Percentiles rank a stretch among this genome's conserved stretches.
Conservation (phyloP, 495 filamentous ascomycete species). For the Trichoderma gamsii region DNA sequence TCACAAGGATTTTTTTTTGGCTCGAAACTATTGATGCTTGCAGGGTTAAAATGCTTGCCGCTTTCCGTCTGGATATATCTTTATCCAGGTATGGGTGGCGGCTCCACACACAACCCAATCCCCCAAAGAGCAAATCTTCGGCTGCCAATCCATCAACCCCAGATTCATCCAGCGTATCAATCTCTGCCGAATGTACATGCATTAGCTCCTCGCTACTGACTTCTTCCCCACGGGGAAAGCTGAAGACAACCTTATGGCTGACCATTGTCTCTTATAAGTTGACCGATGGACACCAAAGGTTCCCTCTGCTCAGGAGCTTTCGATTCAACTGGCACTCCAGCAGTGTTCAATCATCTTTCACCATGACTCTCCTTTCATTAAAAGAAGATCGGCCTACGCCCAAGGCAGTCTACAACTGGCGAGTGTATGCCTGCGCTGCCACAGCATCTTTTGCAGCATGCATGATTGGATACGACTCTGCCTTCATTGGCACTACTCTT, state of each 20-base stretch:
- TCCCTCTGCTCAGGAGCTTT: neutral
- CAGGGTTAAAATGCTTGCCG: neutral
- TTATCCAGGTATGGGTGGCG: conserved; percentile 2
- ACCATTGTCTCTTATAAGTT: neutral
- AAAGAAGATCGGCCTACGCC: conserved; percentile 63
- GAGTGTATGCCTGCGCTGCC: conserved; percentile 55
- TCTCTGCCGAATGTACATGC: neutral
- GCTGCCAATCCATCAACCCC: neutral
- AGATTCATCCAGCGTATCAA: neutral
- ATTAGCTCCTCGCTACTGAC: neutral
- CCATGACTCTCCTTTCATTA: conserved; percentile 53
- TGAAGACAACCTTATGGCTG: neutral
- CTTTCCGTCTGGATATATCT: neutral
- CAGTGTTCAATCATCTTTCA: conserved; percentile 19
- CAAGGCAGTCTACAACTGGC: conserved; percentile 67
- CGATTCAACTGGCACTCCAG: neutral
- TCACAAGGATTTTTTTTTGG: neutral
- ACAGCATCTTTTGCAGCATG: conserved; percentile 64
- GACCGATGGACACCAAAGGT: neutral
- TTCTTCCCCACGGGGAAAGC: conserved; percentile 3
- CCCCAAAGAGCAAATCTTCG: neutral
- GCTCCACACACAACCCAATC: neutral
- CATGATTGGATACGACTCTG: conserved; percentile 66
- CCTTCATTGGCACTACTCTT: conserved; percentile 66
- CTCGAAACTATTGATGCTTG: neutral